Evolutionary conservation across 1,284 basidiomycete genomes (phyloP).

Genomic region (Leccinum pachyderme): DNA sequence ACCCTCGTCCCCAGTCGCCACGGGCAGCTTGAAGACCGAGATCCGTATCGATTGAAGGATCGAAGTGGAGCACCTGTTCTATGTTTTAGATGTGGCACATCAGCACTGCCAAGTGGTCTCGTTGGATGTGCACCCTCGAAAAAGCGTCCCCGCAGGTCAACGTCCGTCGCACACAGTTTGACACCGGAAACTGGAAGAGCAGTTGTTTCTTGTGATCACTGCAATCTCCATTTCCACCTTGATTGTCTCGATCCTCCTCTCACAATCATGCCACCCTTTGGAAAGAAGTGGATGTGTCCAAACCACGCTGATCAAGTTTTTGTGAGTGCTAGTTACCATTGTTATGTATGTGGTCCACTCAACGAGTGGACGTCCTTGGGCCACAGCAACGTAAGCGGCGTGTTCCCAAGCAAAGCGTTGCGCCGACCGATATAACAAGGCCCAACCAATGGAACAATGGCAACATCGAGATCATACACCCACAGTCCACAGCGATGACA

Average conservation of each 20-base stretch:
- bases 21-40: slow-evolving; percentile 88
- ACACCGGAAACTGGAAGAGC: slow-evolving; percentile 57
- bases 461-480: slow-evolving; percentile 83
- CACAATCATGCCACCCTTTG: slow-evolving; percentile 79
- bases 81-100: slow-evolving; percentile 87
- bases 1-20: slow-evolving; percentile 61
- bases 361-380: slow-evolving; percentile 9
- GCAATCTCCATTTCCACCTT: slow-evolving; percentile 93
- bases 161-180: slow-evolving; percentile 35
- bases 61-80: slow-evolving; percentile 78
- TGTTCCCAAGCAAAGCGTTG: slow-evolving; percentile 65
- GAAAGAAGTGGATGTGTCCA: slow-evolving; percentile 98
- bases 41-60: slow-evolving; percentile 86
- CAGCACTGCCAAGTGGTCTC: slow-evolving; percentile 60
- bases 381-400: slow-evolving; percentile 70
- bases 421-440: slow-evolving; percentile 69
- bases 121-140: slow-evolving; percentile 47
- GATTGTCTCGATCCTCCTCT: slow-evolving; percentile 95
- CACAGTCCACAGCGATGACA: slow-evolving; percentile 46
- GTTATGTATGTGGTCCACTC: slow-evolving; percentile 7
- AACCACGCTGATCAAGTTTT: slow-evolving; percentile 85
- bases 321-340: slow-evolving; percentile 42
- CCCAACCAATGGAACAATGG: slow-evolving; percentile 84
- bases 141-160: slow-evolving; percentile 53
- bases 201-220: slow-evolving; percentile 95